Evolutionary conservation across 208 protist genomes (phyloP), one percentile per base, ranked within the genome.

Genomic region (Borovskyia barvae): DNA sequence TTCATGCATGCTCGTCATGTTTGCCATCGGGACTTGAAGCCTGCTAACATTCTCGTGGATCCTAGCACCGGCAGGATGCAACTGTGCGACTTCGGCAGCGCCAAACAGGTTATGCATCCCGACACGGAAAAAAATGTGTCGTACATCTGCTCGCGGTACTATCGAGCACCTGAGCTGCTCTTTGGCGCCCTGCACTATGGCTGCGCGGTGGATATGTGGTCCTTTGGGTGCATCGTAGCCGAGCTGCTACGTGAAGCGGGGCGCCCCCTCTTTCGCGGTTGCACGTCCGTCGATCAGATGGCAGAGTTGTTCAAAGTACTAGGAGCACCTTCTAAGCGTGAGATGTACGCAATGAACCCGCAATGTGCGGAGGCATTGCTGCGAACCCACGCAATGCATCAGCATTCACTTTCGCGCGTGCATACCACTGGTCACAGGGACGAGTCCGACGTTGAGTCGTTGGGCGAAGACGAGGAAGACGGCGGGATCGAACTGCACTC

Each of bases 261-360:
- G 25, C 53, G 71, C 29, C 82, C 93, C 11, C 63, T 98, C 19
- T 92, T 98, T 43, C 80, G 95, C 19, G 98, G 98, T 19, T 81
- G 87, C 51, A 96, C 85, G 20, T 96, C 96, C 20, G 85, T 97
- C 22, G 98, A 99, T 69, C 92, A 99, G 77, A 92, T 99, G 58
- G 90, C 96, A 48, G 87, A 97, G 52, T 98, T 99, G 37, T 98
- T 99, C 69, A 94, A 96, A 55, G 80, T 94, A 37, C 79, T 98
- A 50, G 96, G 97, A 28, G 96, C 95, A 8, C 85, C 82, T 42
- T 94, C 97, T 20, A 65, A 90, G 33, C 87, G 85, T 37, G 86
- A 90, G 30, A 98, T 99, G 85, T 66, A 97, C 20, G 87, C 94
- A n/a, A 99, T 99, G 80, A 99, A 99, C 74, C 89, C 93, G 33